These are phyloP conservation scores for Penium margaritaceum DNA, from an alignment of 139 green algal genomes.

Conservation along the genomic window DNA sequence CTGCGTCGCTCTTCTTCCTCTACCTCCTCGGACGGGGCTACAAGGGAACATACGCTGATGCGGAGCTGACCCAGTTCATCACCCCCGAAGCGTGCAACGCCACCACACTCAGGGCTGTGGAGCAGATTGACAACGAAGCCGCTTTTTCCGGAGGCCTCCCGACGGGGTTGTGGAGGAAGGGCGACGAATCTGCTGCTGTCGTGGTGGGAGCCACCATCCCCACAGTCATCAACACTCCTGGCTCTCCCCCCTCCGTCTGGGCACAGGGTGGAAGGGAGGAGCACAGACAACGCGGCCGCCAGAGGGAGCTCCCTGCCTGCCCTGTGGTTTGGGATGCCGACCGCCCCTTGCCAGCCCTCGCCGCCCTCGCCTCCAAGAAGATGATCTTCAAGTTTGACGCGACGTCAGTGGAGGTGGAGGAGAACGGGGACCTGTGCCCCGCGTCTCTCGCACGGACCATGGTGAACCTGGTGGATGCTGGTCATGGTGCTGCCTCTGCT, in stretches of 20 bases:
- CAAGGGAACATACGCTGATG: neutral
- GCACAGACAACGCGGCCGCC: no score
- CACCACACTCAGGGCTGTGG: neutral
- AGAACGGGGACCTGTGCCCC: conserved; percentile 18
- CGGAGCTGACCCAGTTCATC: conserved; percentile 4
- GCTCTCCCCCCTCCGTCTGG: no score
- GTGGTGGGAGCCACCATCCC: no score
- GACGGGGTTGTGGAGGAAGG: no score
- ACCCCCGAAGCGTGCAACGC: conserved; percentile 14
- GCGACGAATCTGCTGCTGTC: no score
- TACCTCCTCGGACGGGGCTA: conserved; percentile 6
- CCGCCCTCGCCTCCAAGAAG: conserved; percentile 21
- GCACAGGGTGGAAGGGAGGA: no score
- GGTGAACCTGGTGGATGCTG: conserved; percentile 35
- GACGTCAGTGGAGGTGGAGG: conserved; percentile 12
- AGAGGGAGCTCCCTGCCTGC: no score
- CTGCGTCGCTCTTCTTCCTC: neutral
- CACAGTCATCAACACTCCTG: no score
- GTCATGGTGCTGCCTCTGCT: conserved; percentile 25
- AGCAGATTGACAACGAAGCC: conserved; percentile 1
- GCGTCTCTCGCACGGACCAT: conserved; percentile 15
- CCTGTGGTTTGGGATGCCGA: conserved; percentile 32
- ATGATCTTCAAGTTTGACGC: conserved; percentile 43
- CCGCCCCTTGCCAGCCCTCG: neutral
- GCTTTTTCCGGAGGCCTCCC: neutral